Base-by-base conservation (phyloP, 108 stramenopile species). In the Pseudonitzschia multistriata region DNA sequence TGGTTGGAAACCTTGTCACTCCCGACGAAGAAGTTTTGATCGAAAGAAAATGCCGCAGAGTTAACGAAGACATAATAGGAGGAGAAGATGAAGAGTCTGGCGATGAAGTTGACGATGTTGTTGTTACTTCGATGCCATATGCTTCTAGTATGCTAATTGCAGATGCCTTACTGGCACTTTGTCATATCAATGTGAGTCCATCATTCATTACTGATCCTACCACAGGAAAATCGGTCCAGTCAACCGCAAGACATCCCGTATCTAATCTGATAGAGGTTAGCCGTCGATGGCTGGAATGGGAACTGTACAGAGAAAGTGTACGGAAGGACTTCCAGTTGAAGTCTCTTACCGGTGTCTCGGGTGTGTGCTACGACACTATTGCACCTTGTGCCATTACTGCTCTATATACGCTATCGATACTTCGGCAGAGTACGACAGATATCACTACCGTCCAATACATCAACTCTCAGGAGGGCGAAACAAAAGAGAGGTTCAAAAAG, bases 281-380 rank as follows among this genome's bases (percentile, higher is more conserved):
- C 62, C 74, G 76, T 36, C 69, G 76, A 19, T 94, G 93, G 93
- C 78, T 94, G 0, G 88, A 94, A 22, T 94, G 93, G 93, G 93
- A 89, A 73, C 73, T 91, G 24, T 90, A 88, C 56, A 81, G 88
- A 37, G 85, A 85, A 67, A 69, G 66, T 24, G 78, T 90, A 25
- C 70, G 81, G 17, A 29, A 72, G 13, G 85, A 89, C 34, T 52
- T 74, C 3, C 78, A 79, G 19, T 40, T 22, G 15, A 70, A 80
- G 34, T 66, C 80, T 49, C 55, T 68, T n/a, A 62, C 85, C 60
- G 87, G 88, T 17, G 55, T 88, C 40, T 79, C 87, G 11, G 81
- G 80, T 52, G 75, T 73, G 37, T 89, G 85, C 66, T 68, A 85
- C 67, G 70, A 75, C 29, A 78, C 61, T 39, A 71, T 94, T 54